Conservation (phyloP, 225 moss, liverwort and hornwort species). For the Sphagnum contortum region DNA sequence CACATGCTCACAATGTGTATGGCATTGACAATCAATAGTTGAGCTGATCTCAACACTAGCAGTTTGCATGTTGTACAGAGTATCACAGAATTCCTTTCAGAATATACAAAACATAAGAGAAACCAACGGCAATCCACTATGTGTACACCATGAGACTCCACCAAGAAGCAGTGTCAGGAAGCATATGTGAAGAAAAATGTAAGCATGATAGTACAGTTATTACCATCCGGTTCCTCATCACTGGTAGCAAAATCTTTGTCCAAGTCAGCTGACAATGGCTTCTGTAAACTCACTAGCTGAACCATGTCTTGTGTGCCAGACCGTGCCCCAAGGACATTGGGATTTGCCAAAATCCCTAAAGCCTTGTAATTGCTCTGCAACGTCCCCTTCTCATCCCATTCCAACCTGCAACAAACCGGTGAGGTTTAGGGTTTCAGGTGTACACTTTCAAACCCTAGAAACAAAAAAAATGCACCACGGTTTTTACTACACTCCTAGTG, state of each 20-base stretch:
- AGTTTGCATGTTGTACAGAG: too few species aligned
- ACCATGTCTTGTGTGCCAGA: conserved; percentile 57
- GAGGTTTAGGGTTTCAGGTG: background rate
- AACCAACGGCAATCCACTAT: background rate
- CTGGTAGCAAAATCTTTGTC: conserved; percentile 46
- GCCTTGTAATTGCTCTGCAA: conserved; percentile 58
- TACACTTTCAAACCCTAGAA: background rate
- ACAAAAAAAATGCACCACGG: background rate
- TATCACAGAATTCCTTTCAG: too few species aligned
- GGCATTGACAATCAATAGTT: background rate
- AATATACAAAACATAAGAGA: background rate
- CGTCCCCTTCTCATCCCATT: conserved; percentile 52
- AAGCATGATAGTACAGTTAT: background rate
- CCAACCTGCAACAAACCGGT: conserved; percentile 20
- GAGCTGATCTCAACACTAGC: too few species aligned
- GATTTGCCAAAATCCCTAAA: conserved; percentile 74
- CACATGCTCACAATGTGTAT: background rate
- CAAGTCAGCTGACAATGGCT: conserved; percentile 38
- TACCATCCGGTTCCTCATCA: conserved; percentile 88
- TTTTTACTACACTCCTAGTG: background rate
- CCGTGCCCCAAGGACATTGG: conserved; percentile 74
- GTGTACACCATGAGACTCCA: too few species aligned
- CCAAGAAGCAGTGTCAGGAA: background rate
- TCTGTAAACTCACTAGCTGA: conserved; percentile 59
- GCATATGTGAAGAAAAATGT: background rate